phyloP scores from a whole-genome alignment of 2,329 filamentous ascomycete genomes.

The Colletotrichum salicis region DNA sequence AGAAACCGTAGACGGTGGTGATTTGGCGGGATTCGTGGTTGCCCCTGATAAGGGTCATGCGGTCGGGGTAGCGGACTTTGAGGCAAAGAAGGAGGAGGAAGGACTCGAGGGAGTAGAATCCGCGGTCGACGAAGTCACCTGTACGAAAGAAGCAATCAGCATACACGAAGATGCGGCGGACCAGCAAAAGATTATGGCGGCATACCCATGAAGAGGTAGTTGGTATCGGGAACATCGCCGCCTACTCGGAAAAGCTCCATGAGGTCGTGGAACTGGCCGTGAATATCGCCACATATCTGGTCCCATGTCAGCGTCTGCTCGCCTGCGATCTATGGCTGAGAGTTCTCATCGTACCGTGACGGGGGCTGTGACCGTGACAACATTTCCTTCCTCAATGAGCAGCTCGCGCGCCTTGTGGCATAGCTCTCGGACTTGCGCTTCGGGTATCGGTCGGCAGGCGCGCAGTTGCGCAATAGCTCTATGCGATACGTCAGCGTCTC shows the following conservation, averaged over 20 bases:
- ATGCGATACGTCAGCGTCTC: slow-evolving; percentile 28
- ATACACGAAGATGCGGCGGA: neutral
- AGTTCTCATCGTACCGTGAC: slow-evolving; percentile 77
- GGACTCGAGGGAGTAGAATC: slow-evolving; percentile 97
- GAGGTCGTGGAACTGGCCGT: slow-evolving; percentile 94
- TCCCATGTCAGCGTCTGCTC: slow-evolving; percentile 2
- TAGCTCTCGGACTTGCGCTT: slow-evolving; percentile 93
- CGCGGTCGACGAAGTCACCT: slow-evolving; percentile 97
- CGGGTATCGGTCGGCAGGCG: slow-evolving; percentile 94
- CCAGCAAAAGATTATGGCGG: neutral
- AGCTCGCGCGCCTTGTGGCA: slow-evolving; percentile 98
- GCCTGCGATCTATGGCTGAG: neutral
- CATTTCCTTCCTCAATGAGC: slow-evolving; percentile 96
- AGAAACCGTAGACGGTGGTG: slow-evolving; percentile 97
- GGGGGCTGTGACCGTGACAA: slow-evolving; percentile 92
- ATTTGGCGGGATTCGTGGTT: slow-evolving; percentile 98
- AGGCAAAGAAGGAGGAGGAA: slow-evolving; percentile 95
- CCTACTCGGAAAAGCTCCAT: slow-evolving; percentile 97
- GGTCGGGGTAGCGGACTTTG: slow-evolving; percentile 96
- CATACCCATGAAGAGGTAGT: slow-evolving; percentile 95
- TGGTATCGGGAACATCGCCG: slow-evolving; percentile 93
- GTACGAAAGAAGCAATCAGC: slow-evolving; percentile 8
- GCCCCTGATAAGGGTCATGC: slow-evolving; percentile 94
- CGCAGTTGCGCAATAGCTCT: slow-evolving; percentile 96
- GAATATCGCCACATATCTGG: slow-evolving; percentile 94